Evolutionary conservation across 805 yeast genomes (phyloP).

Genomic region (Huiozyma naganishii): DNA sequence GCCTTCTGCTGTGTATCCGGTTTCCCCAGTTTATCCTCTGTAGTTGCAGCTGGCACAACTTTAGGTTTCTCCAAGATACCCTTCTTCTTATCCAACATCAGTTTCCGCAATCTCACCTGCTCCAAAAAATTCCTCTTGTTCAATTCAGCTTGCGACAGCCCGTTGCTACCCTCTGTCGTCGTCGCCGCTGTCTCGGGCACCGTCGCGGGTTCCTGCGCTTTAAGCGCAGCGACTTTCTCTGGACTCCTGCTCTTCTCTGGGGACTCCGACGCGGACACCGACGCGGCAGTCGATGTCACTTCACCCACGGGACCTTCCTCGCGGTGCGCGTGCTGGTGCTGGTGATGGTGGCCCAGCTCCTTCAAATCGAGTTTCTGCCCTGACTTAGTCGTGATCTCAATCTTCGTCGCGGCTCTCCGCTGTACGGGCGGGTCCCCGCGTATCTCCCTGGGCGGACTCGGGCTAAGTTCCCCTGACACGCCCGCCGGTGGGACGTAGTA

Average conservation of each 20-base stretch:
- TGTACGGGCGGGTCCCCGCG: background rate
- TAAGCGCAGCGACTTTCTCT: background rate
- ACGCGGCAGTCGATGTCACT: background rate
- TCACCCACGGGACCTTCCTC: too few species aligned
- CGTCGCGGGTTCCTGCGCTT: background rate
- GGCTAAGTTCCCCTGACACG: background rate
- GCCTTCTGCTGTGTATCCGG: background rate
- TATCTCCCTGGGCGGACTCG: background rate
- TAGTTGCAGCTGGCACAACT: constrained; percentile 1
- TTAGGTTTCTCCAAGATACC: constrained; percentile 4
- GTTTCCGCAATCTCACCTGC: constrained; percentile 25
- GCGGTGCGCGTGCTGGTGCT: background rate
- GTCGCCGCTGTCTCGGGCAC: constrained; percentile 1
- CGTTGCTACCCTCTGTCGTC: constrained; percentile 2
- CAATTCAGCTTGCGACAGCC: constrained; percentile 18
- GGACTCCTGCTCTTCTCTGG: background rate
- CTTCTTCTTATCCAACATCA: constrained; percentile 22
- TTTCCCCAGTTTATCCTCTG: too few species aligned
- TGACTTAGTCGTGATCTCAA: constrained; percentile 26
- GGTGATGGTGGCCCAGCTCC: constrained; percentile 11
- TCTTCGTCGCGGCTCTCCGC: constrained; percentile 15
- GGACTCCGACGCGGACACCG: background rate
- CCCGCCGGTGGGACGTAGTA: constrained; percentile 13
- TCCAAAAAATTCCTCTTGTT: constrained; percentile 25
- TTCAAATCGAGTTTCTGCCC: constrained; percentile 24